Base-by-base conservation (phyloP, 805 yeast species). In the Starmerella bombicola region DNA sequence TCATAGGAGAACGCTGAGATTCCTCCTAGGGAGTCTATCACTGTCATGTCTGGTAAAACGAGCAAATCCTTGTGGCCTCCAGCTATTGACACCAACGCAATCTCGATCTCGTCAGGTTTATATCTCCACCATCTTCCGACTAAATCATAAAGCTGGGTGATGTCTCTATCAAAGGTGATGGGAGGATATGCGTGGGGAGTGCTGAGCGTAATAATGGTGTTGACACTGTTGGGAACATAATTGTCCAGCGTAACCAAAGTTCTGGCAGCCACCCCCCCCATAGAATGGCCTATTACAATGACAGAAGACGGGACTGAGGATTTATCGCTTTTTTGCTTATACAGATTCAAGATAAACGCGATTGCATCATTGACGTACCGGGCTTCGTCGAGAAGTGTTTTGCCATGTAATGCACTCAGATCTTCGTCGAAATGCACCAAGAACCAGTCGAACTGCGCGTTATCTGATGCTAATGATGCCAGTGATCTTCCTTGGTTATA, bases 231-330 rank as follows among this genome's bases (percentile, higher is more conserved):
- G 3, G 70, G 70, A 1, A 66, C 53, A 56, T 83, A 86, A 54
- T 84, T 86, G 1, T 84, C 80, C 39, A 88, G 61, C 0, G 93
- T 76, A 5, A 83, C 68, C 74, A 86, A 74, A 0, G 83, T 77
- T 43, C 97, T 68, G 3, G 95, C 80, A 1, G 91, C 97, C 15
- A 88, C 73, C 3, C 98, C 98, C 31, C 98, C 98, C 98, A 88
- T 88, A 0, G 97, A 88, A 62, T 88, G 98, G 2, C 84, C 95
- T 1, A 88, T 49, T 0, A 88, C 56, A 0, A 88, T 73, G 1
- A 88, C 93, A 0, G 95, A 80, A 21, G 59, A 57, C 0, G 91
- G 91, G 24, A 36, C 15, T 30, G 35, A 9, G 37, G 33, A 9
- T 38, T 37, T 35, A 29, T 32, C 63, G 6, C 57, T 53, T 1